Percentiles rank a stretch among this genome's conserved stretches.
These are phyloP conservation scores for Tympanopsis confertula DNA, from an alignment of 2,329 filamentous ascomycete species.

Conservation along the genomic window DNA sequence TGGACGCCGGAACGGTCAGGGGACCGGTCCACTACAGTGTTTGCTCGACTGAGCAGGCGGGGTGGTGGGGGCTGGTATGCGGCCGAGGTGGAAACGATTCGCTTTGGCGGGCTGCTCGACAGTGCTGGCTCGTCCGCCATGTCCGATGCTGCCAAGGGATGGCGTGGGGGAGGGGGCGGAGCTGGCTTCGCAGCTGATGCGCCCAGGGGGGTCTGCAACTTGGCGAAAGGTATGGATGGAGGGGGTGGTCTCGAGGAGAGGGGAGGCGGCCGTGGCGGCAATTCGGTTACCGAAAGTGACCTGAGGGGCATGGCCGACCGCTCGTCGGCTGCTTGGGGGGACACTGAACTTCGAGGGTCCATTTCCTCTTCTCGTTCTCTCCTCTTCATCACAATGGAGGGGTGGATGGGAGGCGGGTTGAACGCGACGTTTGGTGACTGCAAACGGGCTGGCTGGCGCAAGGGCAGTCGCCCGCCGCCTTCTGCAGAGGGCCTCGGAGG, in stretches of 20 bases:
- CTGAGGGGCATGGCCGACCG: conserved; percentile 16
- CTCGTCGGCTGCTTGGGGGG: conserved; percentile 20
- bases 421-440: conserved; percentile 23
- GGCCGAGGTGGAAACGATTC: conserved; percentile 32
- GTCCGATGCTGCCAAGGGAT: conserved; percentile 11
- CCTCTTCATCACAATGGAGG: conserved; percentile 28
- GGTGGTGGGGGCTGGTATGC: conserved; percentile 28
- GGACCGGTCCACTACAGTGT: conserved; percentile 27
- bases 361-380: conserved; percentile 25
- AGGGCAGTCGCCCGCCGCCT: too few relatives aligned
- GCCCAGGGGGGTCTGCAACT: too few relatives aligned
- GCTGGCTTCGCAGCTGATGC: conserved; percentile 16
- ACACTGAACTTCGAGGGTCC: too few relatives aligned
- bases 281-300: conserved; percentile 21
- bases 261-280: conserved; percentile 10
- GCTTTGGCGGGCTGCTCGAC: conserved; percentile 20
- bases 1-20: background rate
- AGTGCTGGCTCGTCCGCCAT: conserved; percentile 9
- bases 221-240: too few relatives aligned
- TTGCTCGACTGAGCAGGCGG: conserved; percentile 31
- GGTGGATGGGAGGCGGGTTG: conserved; percentile 42
- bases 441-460: conserved; percentile 13
- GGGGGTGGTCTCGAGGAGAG: background rate
- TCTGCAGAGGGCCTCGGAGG: background rate
- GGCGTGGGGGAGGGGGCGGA: conserved; percentile 31